Evolutionary conservation across 495 filamentous ascomycete species (phyloP).

Genomic region (Astrothelium macrocarpum): DNA sequence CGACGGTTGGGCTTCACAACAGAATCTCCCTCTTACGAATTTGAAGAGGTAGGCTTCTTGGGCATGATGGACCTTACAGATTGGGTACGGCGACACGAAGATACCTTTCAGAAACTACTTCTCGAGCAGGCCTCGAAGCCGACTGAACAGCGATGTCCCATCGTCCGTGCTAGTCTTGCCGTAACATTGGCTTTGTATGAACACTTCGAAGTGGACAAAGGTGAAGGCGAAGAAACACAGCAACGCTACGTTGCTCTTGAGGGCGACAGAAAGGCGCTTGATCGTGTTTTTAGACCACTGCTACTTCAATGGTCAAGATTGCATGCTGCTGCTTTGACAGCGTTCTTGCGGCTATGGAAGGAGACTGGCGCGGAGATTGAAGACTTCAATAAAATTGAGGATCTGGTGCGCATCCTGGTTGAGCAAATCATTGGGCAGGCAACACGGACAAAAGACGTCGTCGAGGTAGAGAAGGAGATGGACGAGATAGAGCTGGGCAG

Average conservation of each 20-base stretch:
- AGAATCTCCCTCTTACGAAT: slow-evolving; percentile 75
- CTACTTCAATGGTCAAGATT: slow-evolving; percentile 92
- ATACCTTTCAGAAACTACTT: slow-evolving; percentile 78
- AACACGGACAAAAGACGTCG: slow-evolving; percentile 70
- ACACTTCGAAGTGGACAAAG: slow-evolving; percentile 85
- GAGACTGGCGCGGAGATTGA: slow-evolving; percentile 68
- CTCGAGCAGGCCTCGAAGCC: slow-evolving; percentile 78
- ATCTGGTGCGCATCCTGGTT: slow-evolving; percentile 81
- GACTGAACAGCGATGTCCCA: slow-evolving; percentile 65
- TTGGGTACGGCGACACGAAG: slow-evolving; percentile 81
- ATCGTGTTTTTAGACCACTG: slow-evolving; percentile 78
- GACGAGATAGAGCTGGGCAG: slow-evolving; percentile 67
- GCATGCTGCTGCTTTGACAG: slow-evolving; percentile 80
- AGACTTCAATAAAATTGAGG: slow-evolving; percentile 87
- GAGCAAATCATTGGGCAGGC: slow-evolving; percentile 86
- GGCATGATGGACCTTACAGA: slow-evolving; percentile 97
- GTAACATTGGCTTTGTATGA: slow-evolving; percentile 85
- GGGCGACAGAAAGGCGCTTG: slow-evolving; percentile 25
- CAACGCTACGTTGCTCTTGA: not conserved
- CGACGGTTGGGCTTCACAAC: slow-evolving; percentile 83
- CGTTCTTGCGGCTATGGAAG: slow-evolving; percentile 90
- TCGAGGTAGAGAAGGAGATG: slow-evolving; percentile 83
- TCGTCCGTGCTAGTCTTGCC: slow-evolving; percentile 78
- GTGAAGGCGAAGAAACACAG: not conserved
- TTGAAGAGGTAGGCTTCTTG: slow-evolving; percentile 76